A percentile compares a stretch with the other conserved stretches of the same genome.
phyloP scores from a whole-genome alignment of 257 asterid genomes.

The Nemophila menziesii region DNA sequence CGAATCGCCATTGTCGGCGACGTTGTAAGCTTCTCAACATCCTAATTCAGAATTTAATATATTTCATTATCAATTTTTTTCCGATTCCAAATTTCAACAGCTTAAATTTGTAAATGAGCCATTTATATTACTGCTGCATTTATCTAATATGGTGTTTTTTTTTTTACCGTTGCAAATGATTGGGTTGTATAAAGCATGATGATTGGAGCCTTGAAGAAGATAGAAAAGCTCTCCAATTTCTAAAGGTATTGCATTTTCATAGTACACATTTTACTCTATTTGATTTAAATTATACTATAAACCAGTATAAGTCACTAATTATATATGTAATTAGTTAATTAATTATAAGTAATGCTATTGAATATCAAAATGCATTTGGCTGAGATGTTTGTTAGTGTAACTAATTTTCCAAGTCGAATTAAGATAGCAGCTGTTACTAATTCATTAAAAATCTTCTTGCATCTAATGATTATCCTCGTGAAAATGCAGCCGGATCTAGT shows the following conservation, averaged over 20 bases:
- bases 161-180: constrained; percentile 2
- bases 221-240: constrained; percentile 58
- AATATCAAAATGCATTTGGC: no score
- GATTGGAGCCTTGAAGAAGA: constrained; percentile 87
- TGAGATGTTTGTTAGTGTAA: no score
- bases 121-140: background rate
- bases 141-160: background rate
- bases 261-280: background rate
- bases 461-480: constrained; percentile 18
- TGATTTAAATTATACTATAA: background rate
- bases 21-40: constrained; percentile 39
- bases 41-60: background rate
- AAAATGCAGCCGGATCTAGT: constrained; percentile 92
- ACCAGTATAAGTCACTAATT: background rate
- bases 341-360: no score
- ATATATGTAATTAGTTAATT: background rate
- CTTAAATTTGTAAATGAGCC: no score
- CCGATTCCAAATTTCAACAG: background rate
- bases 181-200: constrained; percentile 52
- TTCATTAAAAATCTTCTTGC: constrained; percentile 14
- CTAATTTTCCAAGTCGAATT: no score
- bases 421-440: constrained; percentile 5
- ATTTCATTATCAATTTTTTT: background rate
- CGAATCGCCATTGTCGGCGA: constrained; percentile 90
- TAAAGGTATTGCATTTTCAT: constrained; percentile 37